These are phyloP conservation scores for Apiotrichum brassicae DNA, from an alignment of 1,284 basidiomycete genomes.

Conservation along the genomic window DNA sequence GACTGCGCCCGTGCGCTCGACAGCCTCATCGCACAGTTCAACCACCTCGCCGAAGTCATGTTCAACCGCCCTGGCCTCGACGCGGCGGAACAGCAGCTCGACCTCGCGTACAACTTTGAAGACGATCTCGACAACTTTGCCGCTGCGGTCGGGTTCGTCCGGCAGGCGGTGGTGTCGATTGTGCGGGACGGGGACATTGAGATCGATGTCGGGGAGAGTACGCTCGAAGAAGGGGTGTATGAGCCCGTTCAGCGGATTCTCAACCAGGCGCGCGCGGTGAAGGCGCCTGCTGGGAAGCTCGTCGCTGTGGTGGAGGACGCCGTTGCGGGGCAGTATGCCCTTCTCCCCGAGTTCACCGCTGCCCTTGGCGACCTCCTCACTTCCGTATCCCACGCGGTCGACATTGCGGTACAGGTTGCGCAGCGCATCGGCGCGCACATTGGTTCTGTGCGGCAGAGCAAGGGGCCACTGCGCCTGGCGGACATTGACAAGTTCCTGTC, in stretches of 20 bases:
- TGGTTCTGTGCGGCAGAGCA: slow-evolving; percentile 64
- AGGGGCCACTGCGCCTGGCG: slow-evolving; percentile 66
- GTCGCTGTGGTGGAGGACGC: slow-evolving; percentile 75
- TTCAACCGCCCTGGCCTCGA: slow-evolving; percentile 75
- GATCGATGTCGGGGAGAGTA: slow-evolving; percentile 63
- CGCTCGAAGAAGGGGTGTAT: slow-evolving; percentile 67
- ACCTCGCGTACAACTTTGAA: slow-evolving; percentile 71
- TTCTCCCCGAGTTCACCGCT: slow-evolving; percentile 63
- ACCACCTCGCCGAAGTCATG: slow-evolving; percentile 79
- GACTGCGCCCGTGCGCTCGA: slow-evolving; percentile 80
- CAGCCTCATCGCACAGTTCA: slow-evolving; percentile 83
- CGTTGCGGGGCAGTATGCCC: slow-evolving; percentile 60
- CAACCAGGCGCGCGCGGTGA: slow-evolving; percentile 71
- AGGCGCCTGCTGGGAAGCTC: slow-evolving; percentile 77
- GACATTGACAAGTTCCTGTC: slow-evolving; percentile 65
- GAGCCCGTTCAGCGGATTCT: slow-evolving; percentile 72
- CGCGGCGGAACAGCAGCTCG: slow-evolving; percentile 79
- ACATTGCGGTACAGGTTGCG: slow-evolving; percentile 86
- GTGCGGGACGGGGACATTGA: slow-evolving; percentile 67
- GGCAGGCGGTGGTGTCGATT: slow-evolving; percentile 68
- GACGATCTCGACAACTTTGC: slow-evolving; percentile 86
- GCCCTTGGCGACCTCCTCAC: slow-evolving; percentile 66
- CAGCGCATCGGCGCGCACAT: slow-evolving; percentile 77
- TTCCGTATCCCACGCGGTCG: slow-evolving; percentile 70
- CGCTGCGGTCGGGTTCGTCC: slow-evolving; percentile 77